Conservation (phyloP, 139 green algal genomes). For the Zygnema circumcarinatum region DNA sequence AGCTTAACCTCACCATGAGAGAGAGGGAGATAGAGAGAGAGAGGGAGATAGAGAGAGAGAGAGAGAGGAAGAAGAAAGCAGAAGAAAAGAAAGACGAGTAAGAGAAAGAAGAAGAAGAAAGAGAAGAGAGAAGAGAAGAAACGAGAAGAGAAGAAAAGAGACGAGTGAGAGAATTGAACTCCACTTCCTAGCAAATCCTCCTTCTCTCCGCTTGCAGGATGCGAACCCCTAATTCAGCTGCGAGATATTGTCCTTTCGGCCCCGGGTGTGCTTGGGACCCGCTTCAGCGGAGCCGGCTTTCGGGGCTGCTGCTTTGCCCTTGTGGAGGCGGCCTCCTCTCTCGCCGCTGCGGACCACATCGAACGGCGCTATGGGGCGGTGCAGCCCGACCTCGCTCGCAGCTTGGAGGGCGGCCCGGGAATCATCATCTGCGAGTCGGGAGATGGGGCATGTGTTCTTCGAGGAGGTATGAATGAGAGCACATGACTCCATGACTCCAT, state of each 20-base stretch:
- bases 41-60: no score
- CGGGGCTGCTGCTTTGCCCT: slow-evolving; percentile 46
- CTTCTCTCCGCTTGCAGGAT: slow-evolving; percentile 20
- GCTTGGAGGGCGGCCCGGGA: neutral
- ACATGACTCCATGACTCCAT: no score
- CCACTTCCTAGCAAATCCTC: no score
- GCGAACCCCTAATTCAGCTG: slow-evolving; percentile 37
- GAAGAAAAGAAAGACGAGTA: no score
- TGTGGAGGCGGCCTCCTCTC: slow-evolving; percentile 11
- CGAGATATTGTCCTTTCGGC: slow-evolving; percentile 33
- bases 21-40: no score
- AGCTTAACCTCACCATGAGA: no score
- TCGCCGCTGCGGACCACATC: neutral
- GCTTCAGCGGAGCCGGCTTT: slow-evolving; percentile 46
- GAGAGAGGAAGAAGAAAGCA: no score
- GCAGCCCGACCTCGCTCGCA: neutral
- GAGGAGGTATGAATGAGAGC: no score
- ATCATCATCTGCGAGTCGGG: slow-evolving; percentile 22
- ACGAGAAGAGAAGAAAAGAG: no score
- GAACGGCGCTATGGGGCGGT: neutral
- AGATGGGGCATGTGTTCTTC: slow-evolving; percentile 19
- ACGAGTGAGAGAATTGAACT: no score
- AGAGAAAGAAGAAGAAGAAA: no score
- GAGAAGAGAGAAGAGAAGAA: no score
- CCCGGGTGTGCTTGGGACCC: slow-evolving; percentile 40